A percentile compares a stretch with the other conserved stretches of the same genome.
These are phyloP conservation scores for Tylopilus vinaceipallidus DNA, from an alignment of 768 basidiomycete genomes.

Conservation along the genomic window DNA sequence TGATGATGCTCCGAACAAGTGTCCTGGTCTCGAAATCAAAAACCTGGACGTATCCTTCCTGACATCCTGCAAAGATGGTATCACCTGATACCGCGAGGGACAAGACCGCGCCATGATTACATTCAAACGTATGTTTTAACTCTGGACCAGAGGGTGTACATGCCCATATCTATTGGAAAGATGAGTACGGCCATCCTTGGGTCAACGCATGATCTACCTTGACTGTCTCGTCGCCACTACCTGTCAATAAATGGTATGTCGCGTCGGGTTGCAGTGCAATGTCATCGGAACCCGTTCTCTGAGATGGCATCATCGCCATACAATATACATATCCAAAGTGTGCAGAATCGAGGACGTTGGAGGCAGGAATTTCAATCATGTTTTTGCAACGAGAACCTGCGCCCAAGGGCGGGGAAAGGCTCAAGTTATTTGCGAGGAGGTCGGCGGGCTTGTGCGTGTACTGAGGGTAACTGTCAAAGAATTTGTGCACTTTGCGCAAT, in stretches of 20 bases:
- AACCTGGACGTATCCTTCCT: constrained; percentile 90
- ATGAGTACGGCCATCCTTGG: neutral
- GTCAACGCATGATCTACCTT: constrained; percentile 51
- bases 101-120: constrained; percentile 78
- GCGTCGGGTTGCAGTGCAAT: constrained; percentile 19
- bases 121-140: constrained; percentile 65
- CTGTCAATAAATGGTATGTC: constrained; percentile 65
- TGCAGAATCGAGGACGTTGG: constrained; percentile 81
- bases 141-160: constrained; percentile 46
- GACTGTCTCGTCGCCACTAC: constrained; percentile 88
- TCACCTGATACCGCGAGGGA: constrained; percentile 72
- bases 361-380: constrained; percentile 53
- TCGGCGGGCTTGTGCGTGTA: constrained; percentile 68
- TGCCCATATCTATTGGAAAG: constrained; percentile 59
- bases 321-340: constrained; percentile 96
- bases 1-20: constrained; percentile 80
- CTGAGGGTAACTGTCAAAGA: constrained; percentile 88
- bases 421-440: constrained; percentile 58
- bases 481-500: constrained; percentile 69
- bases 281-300: constrained; percentile 38
- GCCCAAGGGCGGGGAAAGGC: constrained; percentile 32
- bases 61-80: constrained; percentile 89
- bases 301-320: constrained; percentile 52
- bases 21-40: constrained; percentile 90
- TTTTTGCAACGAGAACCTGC: constrained; percentile 24